These are phyloP conservation scores for Melastoma malabathricum DNA, from an alignment of 345 rosid species.

Conservation along the genomic window DNA sequence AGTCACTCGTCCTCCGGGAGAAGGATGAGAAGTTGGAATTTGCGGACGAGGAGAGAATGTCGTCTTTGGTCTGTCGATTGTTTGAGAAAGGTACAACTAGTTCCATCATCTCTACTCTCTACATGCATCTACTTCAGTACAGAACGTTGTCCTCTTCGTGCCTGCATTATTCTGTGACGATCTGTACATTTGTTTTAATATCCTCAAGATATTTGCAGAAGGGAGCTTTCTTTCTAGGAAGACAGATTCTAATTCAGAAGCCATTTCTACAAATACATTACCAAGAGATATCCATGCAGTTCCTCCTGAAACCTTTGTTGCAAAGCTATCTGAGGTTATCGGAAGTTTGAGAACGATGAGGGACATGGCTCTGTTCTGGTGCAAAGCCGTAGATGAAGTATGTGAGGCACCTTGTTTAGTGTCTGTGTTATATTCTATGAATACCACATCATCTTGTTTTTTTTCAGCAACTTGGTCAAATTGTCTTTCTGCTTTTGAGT, in stretches of 20 bases:
- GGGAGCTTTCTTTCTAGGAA: constrained; percentile 66
- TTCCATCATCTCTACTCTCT: constrained; percentile 5
- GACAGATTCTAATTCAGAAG: constrained; percentile 32
- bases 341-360: constrained; percentile 70
- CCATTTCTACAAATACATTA: constrained; percentile 26
- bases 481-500: background rate
- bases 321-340: constrained; percentile 81
- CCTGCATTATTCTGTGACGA: constrained; percentile 28
- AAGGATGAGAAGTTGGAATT: constrained; percentile 66
- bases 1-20: constrained; percentile 81
- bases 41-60: constrained; percentile 56
- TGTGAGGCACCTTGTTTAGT: constrained; percentile 15
- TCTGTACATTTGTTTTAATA: constrained; percentile 51
- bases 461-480: too few relatives aligned
- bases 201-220: constrained; percentile 68
- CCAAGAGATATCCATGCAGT: constrained; percentile 76
- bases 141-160: background rate
- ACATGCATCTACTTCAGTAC: constrained; percentile 1
- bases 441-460: too few relatives aligned
- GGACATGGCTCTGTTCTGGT: constrained; percentile 81
- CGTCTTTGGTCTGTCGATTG: constrained; percentile 36
- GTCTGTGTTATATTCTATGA: background rate
- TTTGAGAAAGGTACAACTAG: constrained; percentile 54
- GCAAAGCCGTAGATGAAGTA: constrained; percentile 70
- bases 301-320: constrained; percentile 66